Conservation (phyloP, 2,329 filamentous ascomycete genomes). For the Venturia effusa region DNA sequence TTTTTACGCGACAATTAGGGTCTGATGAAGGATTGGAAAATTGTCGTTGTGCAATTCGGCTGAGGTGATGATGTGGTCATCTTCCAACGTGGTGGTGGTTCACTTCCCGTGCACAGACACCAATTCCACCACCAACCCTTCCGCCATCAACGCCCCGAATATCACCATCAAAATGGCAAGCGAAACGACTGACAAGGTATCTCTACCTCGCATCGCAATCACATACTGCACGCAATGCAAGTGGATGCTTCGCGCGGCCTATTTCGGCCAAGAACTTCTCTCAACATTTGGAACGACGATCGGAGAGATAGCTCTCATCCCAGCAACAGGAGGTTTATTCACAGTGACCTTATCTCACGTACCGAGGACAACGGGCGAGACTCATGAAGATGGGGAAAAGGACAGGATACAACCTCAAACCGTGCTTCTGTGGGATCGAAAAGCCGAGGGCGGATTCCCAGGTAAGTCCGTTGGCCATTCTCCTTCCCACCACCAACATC, state of each 20-base stretch:
- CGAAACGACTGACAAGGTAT: not conserved
- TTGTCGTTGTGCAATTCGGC: not conserved
- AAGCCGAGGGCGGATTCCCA: conserved; percentile 77
- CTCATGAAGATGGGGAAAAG: not conserved
- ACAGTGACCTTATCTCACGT: conserved; percentile 51
- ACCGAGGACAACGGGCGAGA: not conserved
- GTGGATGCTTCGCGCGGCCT: conserved; percentile 77
- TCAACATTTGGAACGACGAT: conserved; percentile 79
- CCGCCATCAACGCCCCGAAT: not conserved
- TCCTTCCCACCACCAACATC: not conserved
- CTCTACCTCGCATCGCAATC: conserved; percentile 62
- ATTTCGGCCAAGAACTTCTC: conserved; percentile 88
- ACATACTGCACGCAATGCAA: conserved; percentile 83
- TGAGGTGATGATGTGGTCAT: not conserved
- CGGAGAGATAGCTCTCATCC: conserved; percentile 80
- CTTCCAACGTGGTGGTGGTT: not conserved
- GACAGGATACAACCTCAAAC: conserved; percentile 22
- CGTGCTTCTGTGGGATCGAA: conserved; percentile 76
- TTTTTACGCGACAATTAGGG: too few relatives aligned
- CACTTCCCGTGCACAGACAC: not conserved
- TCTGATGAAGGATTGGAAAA: too few relatives aligned
- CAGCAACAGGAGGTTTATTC: conserved; percentile 76
- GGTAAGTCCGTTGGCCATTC: conserved; percentile 29
- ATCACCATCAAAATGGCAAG: conserved; percentile 1
- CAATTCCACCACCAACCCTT: not conserved